Evolutionary conservation across 352 stramenopile species (phyloP), one percentile per base, ranked within the genome.

Genomic region (Phytophthora uliginosa): DNA sequence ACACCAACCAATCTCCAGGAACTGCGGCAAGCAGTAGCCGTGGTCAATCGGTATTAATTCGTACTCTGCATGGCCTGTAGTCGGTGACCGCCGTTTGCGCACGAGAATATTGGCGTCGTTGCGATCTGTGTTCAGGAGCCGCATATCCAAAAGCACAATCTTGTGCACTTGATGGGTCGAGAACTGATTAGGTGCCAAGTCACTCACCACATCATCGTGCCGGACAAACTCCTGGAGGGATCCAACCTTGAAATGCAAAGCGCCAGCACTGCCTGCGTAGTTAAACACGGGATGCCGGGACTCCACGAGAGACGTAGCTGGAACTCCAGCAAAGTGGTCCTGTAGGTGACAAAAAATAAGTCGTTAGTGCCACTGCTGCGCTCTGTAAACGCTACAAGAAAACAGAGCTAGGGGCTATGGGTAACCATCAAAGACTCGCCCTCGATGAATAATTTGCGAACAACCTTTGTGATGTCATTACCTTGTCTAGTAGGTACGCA

Each of bases 41-140:
- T 99, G 98, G 84, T 99, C 98, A 82, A 99, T 99, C n/a, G 98
- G 98, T 61, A 99, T 97, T 26, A 99, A 82, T 66, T 98, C 89
- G 67, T 99, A 97, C 59, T 97, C 89, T 31, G 83, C 69, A 28
- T 84, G 77, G 5, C 74, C 82, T 26, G 77, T 85, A 42, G 81
- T 75, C 33, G 78, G 51, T 22, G 76, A 85, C 22, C 85, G 81
- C 40, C 87, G 82, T 65, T 97, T 93, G 50, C 95, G 86, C 51
- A 98, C 97, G 10, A 99, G 83, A 58, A 99, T 98, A 74, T 99
- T 99, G 7, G 96, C 97, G 69, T 98, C 92, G 63, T 99, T 99
- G 9, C 98, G 89, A 76, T 99, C 98, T 15, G 97, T 98, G 79
- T 99, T 99, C 58, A 99, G 88, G 36, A 99, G 75, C 8, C 98